A percentile compares a stretch with the other conserved stretches of the same genome.
These are phyloP conservation scores for Quercus glauca DNA, from an alignment of 306 rosid genomes.

Conservation along the genomic window DNA sequence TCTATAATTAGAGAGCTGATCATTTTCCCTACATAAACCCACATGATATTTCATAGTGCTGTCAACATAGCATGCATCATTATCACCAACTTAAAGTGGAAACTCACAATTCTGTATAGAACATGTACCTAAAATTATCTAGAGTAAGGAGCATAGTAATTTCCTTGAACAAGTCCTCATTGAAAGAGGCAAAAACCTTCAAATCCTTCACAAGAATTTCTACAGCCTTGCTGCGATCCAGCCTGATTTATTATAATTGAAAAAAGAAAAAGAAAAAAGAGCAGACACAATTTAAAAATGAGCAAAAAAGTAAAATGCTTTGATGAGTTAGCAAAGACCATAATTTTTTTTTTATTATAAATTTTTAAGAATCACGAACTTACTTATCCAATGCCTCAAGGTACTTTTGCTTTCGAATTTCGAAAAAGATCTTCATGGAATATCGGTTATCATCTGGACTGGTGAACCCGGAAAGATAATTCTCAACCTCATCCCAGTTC, in stretches of 20 bases:
- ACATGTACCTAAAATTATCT: constrained; percentile 24
- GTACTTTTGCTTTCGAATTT: constrained; percentile 31
- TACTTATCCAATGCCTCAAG: constrained; percentile 28
- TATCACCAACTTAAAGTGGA: background rate
- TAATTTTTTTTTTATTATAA: background rate
- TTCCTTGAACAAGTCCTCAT: constrained; percentile 21
- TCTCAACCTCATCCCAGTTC: constrained; percentile 23
- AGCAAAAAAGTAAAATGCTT: background rate
- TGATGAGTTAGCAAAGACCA: background rate
- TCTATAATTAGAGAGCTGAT: constrained; percentile 26
- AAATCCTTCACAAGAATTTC: constrained; percentile 21
- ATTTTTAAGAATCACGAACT: background rate
- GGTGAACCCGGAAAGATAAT: constrained; percentile 21
- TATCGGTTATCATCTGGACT: constrained; percentile 10
- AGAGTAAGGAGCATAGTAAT: constrained; percentile 19
- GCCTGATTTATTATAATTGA: constrained; percentile 5
- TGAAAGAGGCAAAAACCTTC: constrained; percentile 16
- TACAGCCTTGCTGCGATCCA: constrained; percentile 19
- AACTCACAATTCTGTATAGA: background rate
- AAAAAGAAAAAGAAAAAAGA: background rate
- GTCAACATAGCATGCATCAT: background rate
- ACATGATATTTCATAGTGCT: background rate
- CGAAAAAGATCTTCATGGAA: constrained; percentile 23
- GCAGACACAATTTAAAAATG: background rate
- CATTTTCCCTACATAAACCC: constrained; percentile 37